phyloP scores from a whole-genome alignment of 257 asterid genomes.

The Nicotiana benthamiana region DNA sequence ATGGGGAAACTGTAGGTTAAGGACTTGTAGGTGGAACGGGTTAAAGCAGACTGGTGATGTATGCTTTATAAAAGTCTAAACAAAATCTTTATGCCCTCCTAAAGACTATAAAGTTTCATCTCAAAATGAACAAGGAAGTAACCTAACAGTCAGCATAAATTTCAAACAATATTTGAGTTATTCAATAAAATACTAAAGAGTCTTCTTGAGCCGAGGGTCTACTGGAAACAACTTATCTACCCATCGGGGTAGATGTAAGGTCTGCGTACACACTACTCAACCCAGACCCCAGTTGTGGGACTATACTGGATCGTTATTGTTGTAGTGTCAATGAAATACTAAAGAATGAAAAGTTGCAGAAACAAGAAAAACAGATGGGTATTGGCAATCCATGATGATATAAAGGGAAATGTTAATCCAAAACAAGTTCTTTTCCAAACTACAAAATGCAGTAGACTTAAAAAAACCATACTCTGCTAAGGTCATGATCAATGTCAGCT shows the following conservation, averaged over 20 bases:
- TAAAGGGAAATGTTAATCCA: neutral
- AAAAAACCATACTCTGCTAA: conserved; percentile 66
- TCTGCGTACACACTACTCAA: no score
- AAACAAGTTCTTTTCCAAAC: neutral
- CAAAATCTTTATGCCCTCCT: neutral
- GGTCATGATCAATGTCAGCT: conserved; percentile 84
- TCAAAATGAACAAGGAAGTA: neutral
- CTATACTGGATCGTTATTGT: no score
- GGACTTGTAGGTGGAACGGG: neutral
- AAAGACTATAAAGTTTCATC: neutral
- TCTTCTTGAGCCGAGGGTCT: no score
- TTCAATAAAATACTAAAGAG: neutral
- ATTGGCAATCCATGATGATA: neutral
- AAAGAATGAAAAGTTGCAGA: neutral
- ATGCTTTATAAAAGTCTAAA: neutral
- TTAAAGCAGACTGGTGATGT: neutral
- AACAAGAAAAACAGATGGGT: neutral
- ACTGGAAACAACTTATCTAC: no score
- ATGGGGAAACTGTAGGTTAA: neutral
- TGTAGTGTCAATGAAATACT: neutral
- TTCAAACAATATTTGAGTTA: neutral
- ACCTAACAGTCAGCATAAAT: neutral
- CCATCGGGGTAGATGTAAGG: no score
- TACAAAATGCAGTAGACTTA: neutral
- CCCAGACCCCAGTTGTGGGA: no score